Evolutionary conservation across 2,329 filamentous ascomycete species (phyloP).

Genomic region (Gliomastix tumulicola): DNA sequence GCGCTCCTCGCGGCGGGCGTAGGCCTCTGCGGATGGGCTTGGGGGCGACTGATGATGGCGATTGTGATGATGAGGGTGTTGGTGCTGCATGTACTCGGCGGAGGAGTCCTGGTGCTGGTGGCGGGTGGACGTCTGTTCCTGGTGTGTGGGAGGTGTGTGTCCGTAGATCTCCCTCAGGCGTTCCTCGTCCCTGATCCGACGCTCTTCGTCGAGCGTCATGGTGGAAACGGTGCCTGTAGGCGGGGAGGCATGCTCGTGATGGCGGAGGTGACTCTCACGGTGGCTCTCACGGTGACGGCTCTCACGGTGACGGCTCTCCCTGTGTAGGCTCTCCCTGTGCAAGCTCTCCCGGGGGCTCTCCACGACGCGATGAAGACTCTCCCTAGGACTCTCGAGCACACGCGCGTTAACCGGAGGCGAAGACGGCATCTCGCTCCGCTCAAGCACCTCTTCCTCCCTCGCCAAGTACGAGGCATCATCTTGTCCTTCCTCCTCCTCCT

Average conservation of each 20-base stretch:
- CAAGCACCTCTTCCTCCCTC: too few relatives aligned
- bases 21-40: conserved; percentile 13
- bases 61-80: conserved; percentile 1
- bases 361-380: too few relatives aligned
- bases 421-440: too few relatives aligned
- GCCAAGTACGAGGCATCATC: conserved; percentile 11
- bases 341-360: too few relatives aligned
- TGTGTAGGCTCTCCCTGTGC: too few relatives aligned
- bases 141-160: conserved; percentile 13
- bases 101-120: conserved; percentile 3
- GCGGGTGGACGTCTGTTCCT: conserved; percentile 7
- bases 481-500: conserved; percentile 23
- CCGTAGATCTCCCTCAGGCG: conserved; percentile 49
- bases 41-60: conserved; percentile 9
- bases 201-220: conserved; percentile 17
- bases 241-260: too few relatives aligned
- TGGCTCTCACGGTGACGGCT: too few relatives aligned
- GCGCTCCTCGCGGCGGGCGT: conserved; percentile 19
- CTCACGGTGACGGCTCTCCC: too few relatives aligned
- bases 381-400: too few relatives aligned
- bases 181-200: conserved; percentile 37
- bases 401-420: too few relatives aligned
- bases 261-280: too few relatives aligned
- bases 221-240: not conserved
- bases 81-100: conserved; percentile 5